Evolutionary conservation across 768 basidiomycete species (phyloP).

Genomic region (Hebeloma cylindrosporum): DNA sequence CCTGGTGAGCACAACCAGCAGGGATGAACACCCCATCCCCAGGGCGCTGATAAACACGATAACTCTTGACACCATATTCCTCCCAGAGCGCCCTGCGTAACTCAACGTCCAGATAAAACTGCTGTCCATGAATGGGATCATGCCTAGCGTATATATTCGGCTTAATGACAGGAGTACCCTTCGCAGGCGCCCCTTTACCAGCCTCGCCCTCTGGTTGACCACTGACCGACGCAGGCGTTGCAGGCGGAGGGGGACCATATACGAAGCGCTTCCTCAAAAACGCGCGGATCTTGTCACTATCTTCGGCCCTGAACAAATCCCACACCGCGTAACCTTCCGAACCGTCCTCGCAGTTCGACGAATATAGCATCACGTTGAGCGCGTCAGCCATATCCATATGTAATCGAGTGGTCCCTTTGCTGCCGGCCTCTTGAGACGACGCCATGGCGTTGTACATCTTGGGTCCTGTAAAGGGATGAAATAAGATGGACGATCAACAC

Average conservation of each 20-base stretch:
- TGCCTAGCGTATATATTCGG: no score
- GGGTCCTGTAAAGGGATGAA: conserved; percentile 60
- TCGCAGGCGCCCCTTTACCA: no score
- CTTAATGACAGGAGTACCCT: no score
- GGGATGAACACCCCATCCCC: conserved; percentile 96
- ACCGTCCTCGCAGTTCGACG: conserved; percentile 57
- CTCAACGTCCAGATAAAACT: conserved; percentile 76
- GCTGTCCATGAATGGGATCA: conserved; percentile 92
- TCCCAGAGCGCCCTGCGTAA: conserved; percentile 68
- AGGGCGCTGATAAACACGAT: conserved; percentile 84
- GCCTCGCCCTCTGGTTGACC: not conserved
- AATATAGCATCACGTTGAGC: conserved; percentile 86
- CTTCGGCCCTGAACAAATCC: conserved; percentile 86
- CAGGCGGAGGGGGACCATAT: conserved; percentile 12
- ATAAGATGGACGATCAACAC: not conserved
- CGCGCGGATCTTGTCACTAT: conserved; percentile 71
- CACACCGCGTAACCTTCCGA: conserved; percentile 83
- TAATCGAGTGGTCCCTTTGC: conserved; percentile 82
- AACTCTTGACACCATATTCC: conserved; percentile 69
- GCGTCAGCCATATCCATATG: conserved; percentile 98
- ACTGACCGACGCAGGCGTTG: conserved; percentile 3
- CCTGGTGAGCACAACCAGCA: conserved; percentile 91
- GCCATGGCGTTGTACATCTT: conserved; percentile 95
- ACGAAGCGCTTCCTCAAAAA: conserved; percentile 70
- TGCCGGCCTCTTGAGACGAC: conserved; percentile 61